Evolutionary conservation across 2,329 filamentous ascomycete species (phyloP).

Genomic region (Xylaria sp.): DNA sequence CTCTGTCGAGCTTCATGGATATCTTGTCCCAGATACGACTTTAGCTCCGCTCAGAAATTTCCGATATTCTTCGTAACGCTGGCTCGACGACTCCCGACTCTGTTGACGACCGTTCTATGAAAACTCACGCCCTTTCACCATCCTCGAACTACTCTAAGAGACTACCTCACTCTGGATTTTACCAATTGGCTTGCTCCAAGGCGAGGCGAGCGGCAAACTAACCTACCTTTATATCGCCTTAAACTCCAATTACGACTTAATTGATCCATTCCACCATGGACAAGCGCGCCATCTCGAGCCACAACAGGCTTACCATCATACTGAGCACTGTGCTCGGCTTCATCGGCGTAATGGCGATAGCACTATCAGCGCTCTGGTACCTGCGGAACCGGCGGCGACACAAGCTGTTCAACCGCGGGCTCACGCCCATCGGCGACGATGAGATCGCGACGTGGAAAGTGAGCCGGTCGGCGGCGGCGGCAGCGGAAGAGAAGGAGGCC

Average conservation of each 20-base stretch:
- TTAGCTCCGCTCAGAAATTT: background rate
- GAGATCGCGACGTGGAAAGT: conserved; percentile 74
- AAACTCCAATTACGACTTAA: conserved; percentile 30
- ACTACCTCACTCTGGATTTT: conserved; percentile 10
- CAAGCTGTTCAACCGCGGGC: conserved; percentile 63
- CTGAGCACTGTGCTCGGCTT: conserved; percentile 63
- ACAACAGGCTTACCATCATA: conserved; percentile 60
- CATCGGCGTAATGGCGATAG: conserved; percentile 56
- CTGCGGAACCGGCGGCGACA: conserved; percentile 55
- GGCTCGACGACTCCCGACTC: conserved; percentile 25
- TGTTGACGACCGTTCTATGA: conserved; percentile 17
- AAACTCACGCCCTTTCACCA: background rate
- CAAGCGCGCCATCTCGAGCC: conserved; percentile 42
- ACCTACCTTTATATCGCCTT: conserved; percentile 15
- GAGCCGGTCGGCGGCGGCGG: conserved; percentile 47
- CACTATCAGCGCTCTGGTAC: conserved; percentile 53
- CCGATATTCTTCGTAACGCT: conserved; percentile 26
- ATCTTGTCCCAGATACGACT: background rate
- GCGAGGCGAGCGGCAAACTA: conserved; percentile 7
- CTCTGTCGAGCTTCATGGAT: conserved; percentile 23
- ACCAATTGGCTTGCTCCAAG: conserved; percentile 8
- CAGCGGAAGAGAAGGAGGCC: conserved; percentile 48
- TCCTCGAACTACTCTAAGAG: background rate
- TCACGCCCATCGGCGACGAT: conserved; percentile 72
- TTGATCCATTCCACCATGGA: conserved; percentile 14